Evolutionary conservation across 495 filamentous ascomycete genomes (phyloP), one percentile per base, ranked within the genome.

Genomic region (Podospora pseudopauciseta): DNA sequence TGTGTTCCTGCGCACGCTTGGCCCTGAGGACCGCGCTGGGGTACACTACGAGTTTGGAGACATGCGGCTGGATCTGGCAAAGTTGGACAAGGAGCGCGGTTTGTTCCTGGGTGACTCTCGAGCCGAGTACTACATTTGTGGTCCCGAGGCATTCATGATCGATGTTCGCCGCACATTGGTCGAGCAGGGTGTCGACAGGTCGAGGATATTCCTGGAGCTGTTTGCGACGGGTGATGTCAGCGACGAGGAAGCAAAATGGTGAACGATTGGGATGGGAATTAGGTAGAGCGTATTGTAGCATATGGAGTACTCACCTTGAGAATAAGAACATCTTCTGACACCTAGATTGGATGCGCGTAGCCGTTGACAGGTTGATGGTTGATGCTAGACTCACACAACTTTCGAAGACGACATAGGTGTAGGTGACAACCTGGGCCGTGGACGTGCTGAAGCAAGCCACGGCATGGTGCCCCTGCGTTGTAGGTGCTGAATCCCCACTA

Each of bases 41-140:
- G 75, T 80, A 39, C 78, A 90, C 66, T 91, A 90, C 74, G 74
- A 88, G 62, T 79, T 85, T 74, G 74, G 71, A 61, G 77, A 75
- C n/a, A 83, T 85, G 5, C 78, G 85, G 4, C 74, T 90, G 53
- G 81, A 86, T 63, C 72, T 90, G 18, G 70, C 69, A 57, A 81
- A 82, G 75, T 67, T 90, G 32, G 81, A 86, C 70, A 34, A 67
- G 4, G 76, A 84, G 53, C 80, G 84, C 30, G 80, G 85, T 58
- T 74, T 92, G 63, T 87, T 82, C 69, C 73, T 89, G 4, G 78
- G 78, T 27, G 74, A 88, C 70, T 28, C 73, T 2, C 71, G 70
- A 58, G 80, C 90, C 0, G 80, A 87, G 73, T 93, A 91, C 70
- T 92, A 85, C 71, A 75, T 91, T 56, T 92, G 90, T 66, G 91